Evolutionary conservation across 1,139 yeast species (phyloP), one percentile per base, ranked within the genome.

Genomic region (Saccharomyces hybrid): DNA sequence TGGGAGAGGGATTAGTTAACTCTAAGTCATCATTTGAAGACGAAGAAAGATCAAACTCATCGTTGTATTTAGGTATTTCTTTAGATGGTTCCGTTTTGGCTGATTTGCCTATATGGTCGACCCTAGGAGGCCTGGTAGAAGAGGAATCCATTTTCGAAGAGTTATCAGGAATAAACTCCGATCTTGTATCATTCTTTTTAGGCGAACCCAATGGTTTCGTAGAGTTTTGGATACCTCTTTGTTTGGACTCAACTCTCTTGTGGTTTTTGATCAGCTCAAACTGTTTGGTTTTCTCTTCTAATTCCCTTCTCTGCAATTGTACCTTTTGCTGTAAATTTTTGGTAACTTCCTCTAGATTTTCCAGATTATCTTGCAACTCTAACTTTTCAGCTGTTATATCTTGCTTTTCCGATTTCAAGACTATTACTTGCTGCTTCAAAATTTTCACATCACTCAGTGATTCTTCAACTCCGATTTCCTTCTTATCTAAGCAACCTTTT

Each of bases 31-130:
- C 70, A 50, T 60, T 62, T 3, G 61, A 48, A 9, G 70, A 66
- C 1, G 68, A 63, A 1, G 70, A 64, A 20, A 67, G 57, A 46
- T 67, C 70, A 53, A 67, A 67, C 31, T 60, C 67, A 54, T 67
- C 71, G 20, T 29, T 25, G 23, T 14, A 11, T 34, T 14, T 47
- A 7, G 49, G 5, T 14, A 1, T 28, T 26, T 47, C 49, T 47
- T 47, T 27, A 13, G 31, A 50, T 28, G 32, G 16, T 13, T 27
- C 27, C 42, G 4, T 41, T 47, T 16, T 47, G 23, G 23, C 1
- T 32, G 26, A 29, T 7, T 7, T 25, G 28, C 6, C 20, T 29
- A 8, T 38, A 16, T 38, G 42, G 3, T 38, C 42, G 23, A 16
- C 23, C 23, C 42, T 38, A 38, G 42, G 42, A 1, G 5, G 23